These are phyloP conservation scores for Hanseniaspora pseudoguilliermondii DNA, from an alignment of 805 yeast genomes.

Conservation along the genomic window DNA sequence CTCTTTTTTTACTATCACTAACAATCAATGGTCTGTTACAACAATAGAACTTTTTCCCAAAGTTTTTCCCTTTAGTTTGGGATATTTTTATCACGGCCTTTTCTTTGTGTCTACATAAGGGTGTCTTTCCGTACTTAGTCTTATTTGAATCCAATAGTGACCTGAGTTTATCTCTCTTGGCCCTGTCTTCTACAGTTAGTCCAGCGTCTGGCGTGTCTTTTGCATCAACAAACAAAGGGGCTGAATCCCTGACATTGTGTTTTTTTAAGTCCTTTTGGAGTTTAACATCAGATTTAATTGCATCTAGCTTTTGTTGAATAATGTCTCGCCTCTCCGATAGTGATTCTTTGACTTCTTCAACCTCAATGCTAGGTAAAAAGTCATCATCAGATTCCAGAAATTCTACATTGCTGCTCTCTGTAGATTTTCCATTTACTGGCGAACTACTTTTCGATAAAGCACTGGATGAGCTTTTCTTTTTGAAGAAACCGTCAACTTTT, in stretches of 20 bases:
- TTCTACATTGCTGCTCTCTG: background rate
- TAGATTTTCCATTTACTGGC: background rate
- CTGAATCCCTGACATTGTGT: background rate
- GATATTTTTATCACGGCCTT: conserved; percentile 37
- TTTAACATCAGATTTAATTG: conserved; percentile 2
- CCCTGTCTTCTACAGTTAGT: background rate
- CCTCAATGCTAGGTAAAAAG: background rate
- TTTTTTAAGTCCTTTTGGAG: background rate
- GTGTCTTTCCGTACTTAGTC: conserved; percentile 24
- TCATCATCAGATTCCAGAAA: background rate
- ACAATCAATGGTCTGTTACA: conserved; percentile 29
- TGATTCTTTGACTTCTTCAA: background rate
- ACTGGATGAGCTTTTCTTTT: background rate
- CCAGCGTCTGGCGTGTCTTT: background rate
- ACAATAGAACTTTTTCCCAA: conserved; percentile 44
- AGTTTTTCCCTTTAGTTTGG: conserved; percentile 29
- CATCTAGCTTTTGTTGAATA: conserved; percentile 6
- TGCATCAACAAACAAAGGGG: conserved; percentile 4
- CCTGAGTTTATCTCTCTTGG: background rate
- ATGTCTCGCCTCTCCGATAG: background rate
- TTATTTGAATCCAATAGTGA: background rate
- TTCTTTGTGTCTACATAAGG: conserved; percentile 37
- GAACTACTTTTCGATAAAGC: background rate
- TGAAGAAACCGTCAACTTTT: conserved; percentile 12
- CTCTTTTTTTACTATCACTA: conserved; percentile 2